Evolutionary conservation across 2,329 filamentous ascomycete species (phyloP).

Genomic region (Arthroderma sp.): DNA sequence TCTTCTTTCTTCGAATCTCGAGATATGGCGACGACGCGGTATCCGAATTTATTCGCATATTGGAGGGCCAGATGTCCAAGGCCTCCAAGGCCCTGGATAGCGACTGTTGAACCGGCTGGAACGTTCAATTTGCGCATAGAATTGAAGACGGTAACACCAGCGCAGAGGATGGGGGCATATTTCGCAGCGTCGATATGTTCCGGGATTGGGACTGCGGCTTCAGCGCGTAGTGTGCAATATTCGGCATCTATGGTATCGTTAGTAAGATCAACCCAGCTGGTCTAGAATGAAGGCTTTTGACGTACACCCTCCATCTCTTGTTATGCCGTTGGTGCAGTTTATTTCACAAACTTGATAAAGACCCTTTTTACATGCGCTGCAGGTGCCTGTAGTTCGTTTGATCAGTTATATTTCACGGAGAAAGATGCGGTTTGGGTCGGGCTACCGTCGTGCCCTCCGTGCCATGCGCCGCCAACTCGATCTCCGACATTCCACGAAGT

Average conservation of each 20-base stretch:
- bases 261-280: constrained; percentile 1
- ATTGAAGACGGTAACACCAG: constrained; percentile 41
- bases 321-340: constrained; percentile 50
- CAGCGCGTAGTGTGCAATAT: constrained; percentile 25
- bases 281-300: not conserved
- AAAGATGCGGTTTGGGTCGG: not conserved
- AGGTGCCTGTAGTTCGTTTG: constrained; percentile 35
- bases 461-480: constrained; percentile 55
- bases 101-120: constrained; percentile 32
- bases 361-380: constrained; percentile 49
- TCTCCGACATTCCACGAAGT: constrained; percentile 50
- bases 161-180: constrained; percentile 35
- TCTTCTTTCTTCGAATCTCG: constrained; percentile 38
- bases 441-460: constrained; percentile 40
- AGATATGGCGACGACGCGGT: constrained; percentile 43
- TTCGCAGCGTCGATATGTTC: constrained; percentile 32
- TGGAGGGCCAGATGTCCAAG: constrained; percentile 69
- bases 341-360: constrained; percentile 58
- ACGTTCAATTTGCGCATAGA: constrained; percentile 37
- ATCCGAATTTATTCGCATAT: constrained; percentile 83
- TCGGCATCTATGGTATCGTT: constrained; percentile 20
- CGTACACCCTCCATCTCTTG: constrained; percentile 51
- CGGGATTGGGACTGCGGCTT: constrained; percentile 34
- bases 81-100: constrained; percentile 45
- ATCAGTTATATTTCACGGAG: not conserved